phyloP scores from a whole-genome alignment of 2,329 filamentous ascomycete genomes.

The Fusarium sp. region DNA sequence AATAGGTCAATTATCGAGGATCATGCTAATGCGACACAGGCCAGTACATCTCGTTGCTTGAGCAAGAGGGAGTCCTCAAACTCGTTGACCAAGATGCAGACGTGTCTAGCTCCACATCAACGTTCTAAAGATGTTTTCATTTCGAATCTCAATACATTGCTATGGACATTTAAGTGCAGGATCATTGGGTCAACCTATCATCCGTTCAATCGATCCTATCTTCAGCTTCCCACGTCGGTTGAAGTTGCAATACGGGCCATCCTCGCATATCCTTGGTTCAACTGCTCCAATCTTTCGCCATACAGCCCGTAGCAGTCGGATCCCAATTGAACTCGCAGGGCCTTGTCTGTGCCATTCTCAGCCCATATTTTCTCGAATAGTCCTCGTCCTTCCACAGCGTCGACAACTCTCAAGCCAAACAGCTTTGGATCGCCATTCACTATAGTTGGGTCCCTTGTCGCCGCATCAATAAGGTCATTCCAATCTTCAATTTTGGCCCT shows the following conservation, averaged over 20 bases:
- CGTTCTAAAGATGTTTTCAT: neutral
- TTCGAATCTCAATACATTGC: neutral
- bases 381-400: neutral
- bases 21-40: too few species aligned
- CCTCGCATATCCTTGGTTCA: neutral
- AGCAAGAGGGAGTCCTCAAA: neutral
- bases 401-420: slow-evolving; percentile 7
- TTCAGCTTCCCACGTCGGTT: neutral
- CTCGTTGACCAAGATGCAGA: neutral
- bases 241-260: slow-evolving; percentile 4
- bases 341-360: neutral
- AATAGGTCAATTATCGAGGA: too few species aligned
- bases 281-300: neutral
- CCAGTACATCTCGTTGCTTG: neutral
- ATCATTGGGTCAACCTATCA: neutral
- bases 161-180: neutral
- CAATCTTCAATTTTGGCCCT: neutral
- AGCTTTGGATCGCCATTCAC: slow-evolving; percentile 6
- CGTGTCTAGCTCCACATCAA: neutral
- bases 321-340: slow-evolving; percentile 2
- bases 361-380: neutral
- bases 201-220: neutral
- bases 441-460: neutral
- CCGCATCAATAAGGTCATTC: slow-evolving; percentile 5
- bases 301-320: slow-evolving; percentile 12